These are phyloP conservation scores for Diutina pseudorugosa DNA, from an alignment of 1,139 yeast species.

Conservation along the genomic window DNA sequence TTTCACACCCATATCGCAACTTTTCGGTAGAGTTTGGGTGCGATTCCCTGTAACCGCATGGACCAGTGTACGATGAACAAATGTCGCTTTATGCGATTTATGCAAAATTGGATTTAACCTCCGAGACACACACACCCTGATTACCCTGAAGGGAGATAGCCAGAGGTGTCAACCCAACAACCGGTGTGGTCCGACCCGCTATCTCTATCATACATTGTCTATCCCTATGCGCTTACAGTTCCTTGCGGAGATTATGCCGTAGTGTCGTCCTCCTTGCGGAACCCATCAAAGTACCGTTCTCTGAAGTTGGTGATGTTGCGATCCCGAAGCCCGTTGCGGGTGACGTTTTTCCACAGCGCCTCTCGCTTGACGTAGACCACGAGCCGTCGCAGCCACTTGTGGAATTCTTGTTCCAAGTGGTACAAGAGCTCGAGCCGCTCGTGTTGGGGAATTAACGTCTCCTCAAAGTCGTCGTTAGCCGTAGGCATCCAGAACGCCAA, in stretches of 20 bases:
- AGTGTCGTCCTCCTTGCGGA: background rate
- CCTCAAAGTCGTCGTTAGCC: conserved; percentile 75
- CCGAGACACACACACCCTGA: no score
- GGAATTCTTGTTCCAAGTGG: conserved; percentile 76
- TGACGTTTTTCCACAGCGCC: conserved; percentile 41
- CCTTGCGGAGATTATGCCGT: background rate
- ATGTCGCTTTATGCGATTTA: background rate
- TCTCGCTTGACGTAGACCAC: conserved; percentile 70
- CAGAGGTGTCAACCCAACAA: no score
- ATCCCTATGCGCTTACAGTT: background rate
- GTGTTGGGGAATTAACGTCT: conserved; percentile 72
- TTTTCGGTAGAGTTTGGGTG: background rate
- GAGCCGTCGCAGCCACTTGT: conserved; percentile 84
- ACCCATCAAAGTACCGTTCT: conserved; percentile 54
- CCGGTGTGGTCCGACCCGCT: background rate
- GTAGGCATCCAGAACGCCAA: conserved; percentile 98
- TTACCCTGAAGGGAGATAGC: no score
- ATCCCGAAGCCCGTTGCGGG: conserved; percentile 33
- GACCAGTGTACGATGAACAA: background rate
- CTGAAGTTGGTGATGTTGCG: conserved; percentile 49
- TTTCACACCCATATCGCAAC: no score
- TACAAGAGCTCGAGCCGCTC: conserved; percentile 56
- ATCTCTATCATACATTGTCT: background rate
- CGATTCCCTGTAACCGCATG: background rate
- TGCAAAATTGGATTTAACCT: no score